These are phyloP conservation scores for Globisporangium spiculum DNA, from an alignment of 352 stramenopile genomes.

Conservation along the genomic window DNA sequence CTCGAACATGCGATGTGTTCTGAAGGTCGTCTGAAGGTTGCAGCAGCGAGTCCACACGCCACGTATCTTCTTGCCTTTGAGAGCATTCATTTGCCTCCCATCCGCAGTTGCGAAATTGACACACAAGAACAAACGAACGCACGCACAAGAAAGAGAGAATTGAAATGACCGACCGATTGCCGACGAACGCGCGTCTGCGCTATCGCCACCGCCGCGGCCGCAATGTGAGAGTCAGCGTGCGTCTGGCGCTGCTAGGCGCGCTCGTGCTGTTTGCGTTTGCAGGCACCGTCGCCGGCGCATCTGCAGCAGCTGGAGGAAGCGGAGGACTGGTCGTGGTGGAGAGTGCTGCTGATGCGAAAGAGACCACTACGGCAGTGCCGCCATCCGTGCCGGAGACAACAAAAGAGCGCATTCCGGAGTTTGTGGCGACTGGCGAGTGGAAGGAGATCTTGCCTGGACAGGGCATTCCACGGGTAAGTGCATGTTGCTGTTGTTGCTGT, in stretches of 20 bases:
- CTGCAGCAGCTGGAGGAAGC: background rate
- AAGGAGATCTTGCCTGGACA: conserved; percentile 55
- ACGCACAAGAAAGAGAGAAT: background rate
- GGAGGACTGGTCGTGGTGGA: conserved; percentile 13
- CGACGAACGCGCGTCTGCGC: conserved; percentile 8
- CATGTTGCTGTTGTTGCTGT: background rate
- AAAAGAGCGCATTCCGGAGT: conserved; percentile 37
- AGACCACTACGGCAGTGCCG: background rate
- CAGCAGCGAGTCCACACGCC: background rate
- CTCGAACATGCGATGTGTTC: background rate
- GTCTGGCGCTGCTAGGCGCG: background rate
- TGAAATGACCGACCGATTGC: background rate
- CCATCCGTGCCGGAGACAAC: background rate
- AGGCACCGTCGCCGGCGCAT: background rate
- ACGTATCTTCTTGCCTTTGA: conserved; percentile 7
- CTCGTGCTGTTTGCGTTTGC: conserved; percentile 10
- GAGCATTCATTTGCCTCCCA: background rate
- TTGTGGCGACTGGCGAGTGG: conserved; percentile 60
- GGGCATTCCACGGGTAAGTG: conserved; percentile 53
- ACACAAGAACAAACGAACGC: background rate
- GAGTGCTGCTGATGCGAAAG: conserved; percentile 11
- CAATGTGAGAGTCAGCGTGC: background rate
- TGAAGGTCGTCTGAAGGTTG: conserved; percentile 10
- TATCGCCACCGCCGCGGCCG: background rate
- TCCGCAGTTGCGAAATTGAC: conserved; percentile 9